These are phyloP conservation scores for Hymenoscyphus linearis DNA, from an alignment of 2,329 filamentous ascomycete genomes.

Conservation along the genomic window DNA sequence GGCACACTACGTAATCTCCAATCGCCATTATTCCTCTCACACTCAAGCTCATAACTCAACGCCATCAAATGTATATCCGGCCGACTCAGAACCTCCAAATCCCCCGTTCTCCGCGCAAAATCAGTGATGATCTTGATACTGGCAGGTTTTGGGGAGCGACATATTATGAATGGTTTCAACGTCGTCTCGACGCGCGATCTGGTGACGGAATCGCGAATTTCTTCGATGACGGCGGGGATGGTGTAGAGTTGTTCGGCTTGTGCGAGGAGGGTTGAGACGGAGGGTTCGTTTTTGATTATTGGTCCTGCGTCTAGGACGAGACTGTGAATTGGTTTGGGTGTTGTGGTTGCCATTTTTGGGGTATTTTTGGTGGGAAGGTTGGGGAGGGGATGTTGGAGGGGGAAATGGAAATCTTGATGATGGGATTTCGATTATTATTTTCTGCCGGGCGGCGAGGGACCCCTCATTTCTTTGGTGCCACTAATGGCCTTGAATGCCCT, in stretches of 20 bases:
- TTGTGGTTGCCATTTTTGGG: constrained; percentile 26
- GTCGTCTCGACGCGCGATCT: constrained; percentile 76
- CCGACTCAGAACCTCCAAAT: constrained; percentile 79
- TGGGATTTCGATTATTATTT: too few species aligned
- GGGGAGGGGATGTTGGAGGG: too few species aligned
- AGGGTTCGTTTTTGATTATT: constrained; percentile 87
- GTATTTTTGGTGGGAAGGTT: neutral
- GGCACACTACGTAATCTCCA: constrained; percentile 77
- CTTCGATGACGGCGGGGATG: constrained; percentile 76
- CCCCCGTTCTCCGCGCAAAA: constrained; percentile 86
- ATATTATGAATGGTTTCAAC: constrained; percentile 75
- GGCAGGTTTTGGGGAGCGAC: constrained; percentile 67
- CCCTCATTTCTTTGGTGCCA: too few species aligned
- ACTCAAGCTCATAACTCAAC: constrained; percentile 89
- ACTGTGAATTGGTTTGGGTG: constrained; percentile 66
- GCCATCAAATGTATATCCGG: constrained; percentile 88
- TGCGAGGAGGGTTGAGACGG: constrained; percentile 73
- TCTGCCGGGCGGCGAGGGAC: too few species aligned
- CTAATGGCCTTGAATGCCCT: too few species aligned
- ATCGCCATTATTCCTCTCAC: constrained; percentile 82
- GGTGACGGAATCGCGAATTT: constrained; percentile 82
- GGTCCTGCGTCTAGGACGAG: constrained; percentile 88
- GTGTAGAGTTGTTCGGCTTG: constrained; percentile 76
- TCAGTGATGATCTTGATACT: constrained; percentile 76
- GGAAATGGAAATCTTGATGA: too few species aligned